Percentiles rank a stretch among this genome's conserved stretches.
These are phyloP conservation scores for Kandelia obovata DNA, from an alignment of 345 rosid genomes.

Conservation along the genomic window DNA sequence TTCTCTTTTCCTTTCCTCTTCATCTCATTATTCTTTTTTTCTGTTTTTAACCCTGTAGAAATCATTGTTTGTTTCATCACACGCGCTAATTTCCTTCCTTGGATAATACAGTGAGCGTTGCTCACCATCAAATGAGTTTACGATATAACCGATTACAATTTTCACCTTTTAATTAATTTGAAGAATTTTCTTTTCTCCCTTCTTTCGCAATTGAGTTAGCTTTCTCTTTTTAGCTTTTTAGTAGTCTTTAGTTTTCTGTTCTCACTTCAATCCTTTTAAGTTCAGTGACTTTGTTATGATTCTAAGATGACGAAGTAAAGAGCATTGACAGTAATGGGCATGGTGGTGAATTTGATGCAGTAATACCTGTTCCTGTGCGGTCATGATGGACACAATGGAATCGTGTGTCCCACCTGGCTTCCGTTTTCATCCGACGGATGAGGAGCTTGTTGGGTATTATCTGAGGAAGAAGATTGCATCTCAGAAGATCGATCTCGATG, in stretches of 20 bases:
- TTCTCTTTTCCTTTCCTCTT: conserved; percentile 22
- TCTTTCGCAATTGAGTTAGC: not conserved
- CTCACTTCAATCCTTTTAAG: not conserved
- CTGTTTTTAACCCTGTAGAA: conserved; percentile 6
- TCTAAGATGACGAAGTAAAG: conserved; percentile 28
- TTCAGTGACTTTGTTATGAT: conserved; percentile 20
- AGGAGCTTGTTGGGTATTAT: conserved; percentile 96
- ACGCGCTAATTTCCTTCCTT: conserved; percentile 21
- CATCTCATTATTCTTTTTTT: conserved; percentile 2
- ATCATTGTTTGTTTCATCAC: conserved; percentile 20
- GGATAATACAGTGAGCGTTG: conserved; percentile 26
- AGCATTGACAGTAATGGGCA: conserved; percentile 9
- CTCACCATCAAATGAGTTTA: conserved; percentile 47
- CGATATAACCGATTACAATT: conserved; percentile 42
- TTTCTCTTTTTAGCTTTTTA: conserved; percentile 10
- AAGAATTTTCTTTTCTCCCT: conserved; percentile 2
- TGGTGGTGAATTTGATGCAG: conserved; percentile 54
- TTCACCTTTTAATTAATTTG: conserved; percentile 32
- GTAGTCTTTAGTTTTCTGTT: not conserved
- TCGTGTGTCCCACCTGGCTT: conserved; percentile 97
- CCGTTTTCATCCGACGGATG: conserved; percentile 96
- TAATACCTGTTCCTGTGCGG: not conserved
- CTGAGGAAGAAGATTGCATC: conserved; percentile 92
- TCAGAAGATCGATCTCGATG: conserved; percentile 96
- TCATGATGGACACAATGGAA: conserved; percentile 75